phyloP scores from a whole-genome alignment of 2,329 filamentous ascomycete genomes.

The Alternaria sp. region DNA sequence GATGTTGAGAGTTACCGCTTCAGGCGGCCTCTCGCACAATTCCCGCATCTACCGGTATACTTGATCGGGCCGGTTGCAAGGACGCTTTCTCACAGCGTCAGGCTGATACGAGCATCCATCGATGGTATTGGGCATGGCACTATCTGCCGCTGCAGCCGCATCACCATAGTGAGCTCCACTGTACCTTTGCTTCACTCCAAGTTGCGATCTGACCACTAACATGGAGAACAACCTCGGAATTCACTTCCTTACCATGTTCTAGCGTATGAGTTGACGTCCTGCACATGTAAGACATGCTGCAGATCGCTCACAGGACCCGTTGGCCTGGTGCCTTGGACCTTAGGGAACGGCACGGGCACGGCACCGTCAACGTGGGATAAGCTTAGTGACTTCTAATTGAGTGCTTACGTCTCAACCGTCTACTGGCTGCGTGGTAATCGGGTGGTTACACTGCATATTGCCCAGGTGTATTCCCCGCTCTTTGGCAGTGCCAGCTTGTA shows the following conservation, averaged over 20 bases:
- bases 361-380: constrained; percentile 6
- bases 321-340: background rate
- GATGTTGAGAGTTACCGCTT: constrained; percentile 7
- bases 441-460: constrained; percentile 1
- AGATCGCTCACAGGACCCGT: constrained; percentile 2
- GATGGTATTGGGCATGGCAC: background rate
- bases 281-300: background rate
- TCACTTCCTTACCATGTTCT: background rate
- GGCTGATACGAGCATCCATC: background rate
- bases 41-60: constrained; percentile 8
- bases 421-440: background rate
- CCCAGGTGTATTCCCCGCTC: background rate
- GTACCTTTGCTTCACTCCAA: background rate
- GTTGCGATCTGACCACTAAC: background rate
- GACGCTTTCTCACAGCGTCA: background rate
- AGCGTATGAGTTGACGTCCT: constrained; percentile 2
- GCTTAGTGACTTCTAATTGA: background rate
- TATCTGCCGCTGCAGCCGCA: constrained; percentile 1
- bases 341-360: background rate
- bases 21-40: constrained; percentile 10
- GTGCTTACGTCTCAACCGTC: constrained; percentile 1
- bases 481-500: background rate
- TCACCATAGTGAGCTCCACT: background rate
- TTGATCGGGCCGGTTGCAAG: background rate
- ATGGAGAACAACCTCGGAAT: background rate